Base-by-base conservation (phyloP, 345 rosid genomes). In the Moricandia moricandioides region DNA sequence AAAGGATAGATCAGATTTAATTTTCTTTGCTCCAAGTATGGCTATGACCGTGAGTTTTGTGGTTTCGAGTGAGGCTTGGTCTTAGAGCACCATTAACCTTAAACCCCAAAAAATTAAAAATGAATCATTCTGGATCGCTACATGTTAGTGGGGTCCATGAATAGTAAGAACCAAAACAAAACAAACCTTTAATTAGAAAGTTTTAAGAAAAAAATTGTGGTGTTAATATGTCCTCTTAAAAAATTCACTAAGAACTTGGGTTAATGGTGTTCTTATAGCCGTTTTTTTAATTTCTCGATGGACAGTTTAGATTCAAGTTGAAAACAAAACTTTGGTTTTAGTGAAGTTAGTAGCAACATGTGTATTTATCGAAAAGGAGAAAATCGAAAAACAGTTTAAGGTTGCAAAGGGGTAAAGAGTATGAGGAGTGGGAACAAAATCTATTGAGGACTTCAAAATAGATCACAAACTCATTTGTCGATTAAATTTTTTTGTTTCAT, bases 381-480 rank as follows among this genome's bases (percentile, higher is more conserved):
- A 58, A 45, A 33, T 49, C 51, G 8, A 45, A 45, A 45, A 68
- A 52, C 78, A 67, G 61, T 65, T 59, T 29, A 24, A 45, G 66
- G 26, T 67, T 21, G 34, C 17, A 17, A 67, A 51, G 6, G 43
- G 6, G 63, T 0, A 49, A 21, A 18, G 17, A n/a, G 62, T 67
- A 67, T 43, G 62, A 49, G 63, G 55, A 51, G 59, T 26, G 56
- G 7, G 69, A 68, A 68, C 62, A 67, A 34, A 68, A 75, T 67
- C 79, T 37, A 60, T 60, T 52, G 69, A 30, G 6, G 1, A 67
- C 40, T 60, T 68, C 69, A 60, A 68, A 61, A 37, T 52, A 47
- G 74, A 68, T 75, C 54, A 61, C 56, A 60, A 67, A 56, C 58
- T 73, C 71, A 73, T 40, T 65, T 65, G 26, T 52, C 27, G 27